Evolutionary conservation across 129 eudicot species (phyloP).

Genomic region (Centaurea solstitialis): DNA sequence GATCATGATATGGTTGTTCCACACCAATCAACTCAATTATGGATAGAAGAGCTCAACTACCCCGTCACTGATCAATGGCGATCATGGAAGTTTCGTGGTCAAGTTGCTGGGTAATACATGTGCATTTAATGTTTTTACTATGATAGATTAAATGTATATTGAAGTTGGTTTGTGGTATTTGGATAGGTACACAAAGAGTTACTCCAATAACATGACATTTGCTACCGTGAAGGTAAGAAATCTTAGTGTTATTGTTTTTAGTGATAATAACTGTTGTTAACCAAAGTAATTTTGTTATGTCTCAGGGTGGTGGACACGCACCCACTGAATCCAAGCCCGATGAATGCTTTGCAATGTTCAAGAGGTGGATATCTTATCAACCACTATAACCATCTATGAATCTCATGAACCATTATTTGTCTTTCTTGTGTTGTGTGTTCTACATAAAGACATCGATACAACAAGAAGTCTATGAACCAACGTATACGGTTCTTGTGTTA

Average conservation of each 20-base stretch:
- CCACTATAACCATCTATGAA: not conserved
- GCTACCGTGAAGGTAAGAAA: constrained; percentile 65
- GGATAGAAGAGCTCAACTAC: constrained; percentile 55
- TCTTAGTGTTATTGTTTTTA: not conserved
- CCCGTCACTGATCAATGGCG: constrained; percentile 64
- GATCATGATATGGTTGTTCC: constrained; percentile 64
- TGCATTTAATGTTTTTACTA: not conserved
- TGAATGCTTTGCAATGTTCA: constrained; percentile 48
- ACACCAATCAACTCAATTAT: constrained; percentile 53
- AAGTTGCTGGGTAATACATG: constrained; percentile 57
- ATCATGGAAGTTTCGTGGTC: constrained; percentile 50
- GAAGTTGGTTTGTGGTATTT: constrained; percentile 4
- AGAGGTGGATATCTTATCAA: constrained; percentile 46
- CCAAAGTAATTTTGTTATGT: not conserved
- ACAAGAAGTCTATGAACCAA: no score
- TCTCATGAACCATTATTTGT: no score
- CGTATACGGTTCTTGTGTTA: no score
- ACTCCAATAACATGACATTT: constrained; percentile 56
- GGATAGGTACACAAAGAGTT: constrained; percentile 47
- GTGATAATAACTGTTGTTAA: not conserved
- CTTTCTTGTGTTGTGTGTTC: no score
- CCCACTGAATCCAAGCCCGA: constrained; percentile 46
- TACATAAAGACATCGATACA: no score
- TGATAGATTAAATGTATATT: not conserved
- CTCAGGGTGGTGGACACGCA: constrained; percentile 61